Percentiles rank a stretch among this genome's conserved stretches.
Evolutionary conservation across 768 basidiomycete species (phyloP).

Genomic region (Termitomyces sp.): DNA sequence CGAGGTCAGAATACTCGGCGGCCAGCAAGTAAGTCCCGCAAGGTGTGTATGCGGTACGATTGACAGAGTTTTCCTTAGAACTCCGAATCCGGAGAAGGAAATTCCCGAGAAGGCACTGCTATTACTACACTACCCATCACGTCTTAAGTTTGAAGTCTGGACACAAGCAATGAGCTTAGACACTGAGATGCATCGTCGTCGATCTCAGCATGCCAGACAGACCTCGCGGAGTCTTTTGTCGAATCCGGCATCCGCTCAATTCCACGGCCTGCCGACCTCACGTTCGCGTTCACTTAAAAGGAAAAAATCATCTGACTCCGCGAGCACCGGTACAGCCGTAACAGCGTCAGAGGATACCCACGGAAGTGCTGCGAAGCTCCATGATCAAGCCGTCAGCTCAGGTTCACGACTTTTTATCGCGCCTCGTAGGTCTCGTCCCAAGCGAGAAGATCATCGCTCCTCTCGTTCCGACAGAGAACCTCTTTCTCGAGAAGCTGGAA

Average conservation of each 20-base stretch:
- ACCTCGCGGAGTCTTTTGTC: background rate
- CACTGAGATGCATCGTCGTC: background rate
- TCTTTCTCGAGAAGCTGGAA: background rate
- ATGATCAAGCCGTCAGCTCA: background rate
- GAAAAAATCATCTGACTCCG: conserved; percentile 19
- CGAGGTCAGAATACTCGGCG: too few species aligned
- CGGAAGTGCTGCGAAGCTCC: background rate
- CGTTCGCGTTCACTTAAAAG: conserved; percentile 17
- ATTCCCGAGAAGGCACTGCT: background rate
- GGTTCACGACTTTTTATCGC: background rate
- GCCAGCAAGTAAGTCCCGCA: background rate
- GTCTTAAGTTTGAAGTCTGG: background rate
- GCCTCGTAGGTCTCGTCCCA: conserved; percentile 7
- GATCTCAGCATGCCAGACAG: background rate
- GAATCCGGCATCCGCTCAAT: background rate
- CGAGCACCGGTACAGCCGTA: conserved; percentile 10
- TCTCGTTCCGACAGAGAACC: conserved; percentile 1
- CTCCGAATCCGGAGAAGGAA: background rate
- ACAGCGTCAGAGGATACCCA: conserved; percentile 11
- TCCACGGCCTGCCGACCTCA: background rate
- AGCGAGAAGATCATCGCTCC: background rate
- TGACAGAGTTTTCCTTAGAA: background rate
- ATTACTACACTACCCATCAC: background rate
- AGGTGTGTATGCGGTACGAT: too few species aligned
- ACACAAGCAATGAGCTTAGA: background rate